Evolutionary conservation across 208 protist genomes (phyloP), one percentile per base, ranked within the genome.

Genomic region (Leishmania amazonensis): DNA sequence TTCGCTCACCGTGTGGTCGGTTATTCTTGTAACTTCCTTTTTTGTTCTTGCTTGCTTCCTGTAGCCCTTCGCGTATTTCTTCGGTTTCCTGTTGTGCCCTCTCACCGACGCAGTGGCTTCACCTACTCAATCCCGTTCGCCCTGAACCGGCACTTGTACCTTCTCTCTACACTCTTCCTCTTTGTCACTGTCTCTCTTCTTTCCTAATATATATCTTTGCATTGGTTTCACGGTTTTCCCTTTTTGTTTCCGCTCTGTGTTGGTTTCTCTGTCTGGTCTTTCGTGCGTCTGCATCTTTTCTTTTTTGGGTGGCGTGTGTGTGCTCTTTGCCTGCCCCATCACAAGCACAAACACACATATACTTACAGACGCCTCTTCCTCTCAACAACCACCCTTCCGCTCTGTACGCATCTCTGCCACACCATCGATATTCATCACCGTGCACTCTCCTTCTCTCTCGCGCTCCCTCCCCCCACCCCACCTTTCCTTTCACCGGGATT

Each of bases 21-120:
- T 35, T 64, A 31, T 31, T 17, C 58, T 64, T 64, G 58, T 35
- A 28, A 11, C 28, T 31, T 64, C 35, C 28, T 35, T 28, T 35
- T 15, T 40, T 2, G 47, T 15, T 62, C 21, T 51, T 35, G 5
- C 45, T 45, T 78, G 28, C 71, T 31, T 83, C 67, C 11, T 42
- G 24, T 49, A 75, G 35, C 40, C 70, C 45, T 62, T 45, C 31
- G 60, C 7, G 31, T 70, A 31, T 82, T 57, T 77, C 28, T 38
- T 72, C 31, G 53, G 58, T 70, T 82, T 82, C 21, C 58, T 40
- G 58, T 13, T 42, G 74, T 49, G 42, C 8, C 24, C 54, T 11
- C 17, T 24, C 54, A 54, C 51, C n/a, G 35, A 76, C 49, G 38
- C 51, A 76, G 21, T 65, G 65, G n/a, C 28, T 21, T 35, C 54